Percentiles rank a stretch among this genome's conserved stretches.
These are phyloP conservation scores for Ophiosphaerella narmari DNA, from an alignment of 2,329 filamentous ascomycete species.

Conservation along the genomic window DNA sequence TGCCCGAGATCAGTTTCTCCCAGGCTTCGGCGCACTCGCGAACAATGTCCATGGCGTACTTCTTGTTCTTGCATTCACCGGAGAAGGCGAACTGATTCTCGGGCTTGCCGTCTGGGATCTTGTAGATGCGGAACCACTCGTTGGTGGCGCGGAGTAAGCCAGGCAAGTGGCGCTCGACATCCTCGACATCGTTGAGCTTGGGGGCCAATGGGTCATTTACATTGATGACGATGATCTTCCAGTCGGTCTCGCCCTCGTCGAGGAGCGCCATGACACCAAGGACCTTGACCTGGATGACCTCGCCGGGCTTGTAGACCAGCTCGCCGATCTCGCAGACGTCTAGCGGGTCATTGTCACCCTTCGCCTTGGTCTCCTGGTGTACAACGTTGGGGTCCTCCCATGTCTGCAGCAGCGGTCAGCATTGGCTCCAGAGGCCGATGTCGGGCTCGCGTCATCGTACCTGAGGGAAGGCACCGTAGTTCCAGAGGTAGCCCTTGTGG, in stretches of 20 bases:
- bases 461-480: slow-evolving; percentile 99
- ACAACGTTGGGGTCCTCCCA: slow-evolving; percentile 98
- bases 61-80: slow-evolving; percentile 99
- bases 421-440: slow-evolving; percentile 27
- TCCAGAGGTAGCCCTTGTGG: slow-evolving; percentile 99
- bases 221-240: slow-evolving; percentile 99
- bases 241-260: slow-evolving; percentile 99
- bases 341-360: slow-evolving; percentile 98
- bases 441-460: slow-evolving; percentile 57
- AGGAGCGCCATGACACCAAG: slow-evolving; percentile 99
- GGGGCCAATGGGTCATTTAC: slow-evolving; percentile 94
- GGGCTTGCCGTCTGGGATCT: slow-evolving; percentile 99
- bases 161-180: slow-evolving; percentile 97
- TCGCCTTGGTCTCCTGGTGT: slow-evolving; percentile 99
- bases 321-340: slow-evolving; percentile 99
- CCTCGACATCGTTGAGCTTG: slow-evolving; percentile 98
- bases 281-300: slow-evolving; percentile 99
- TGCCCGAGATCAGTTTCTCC: slow-evolving; percentile 94
- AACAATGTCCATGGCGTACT: slow-evolving; percentile 94
- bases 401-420: slow-evolving; percentile 64
- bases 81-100: slow-evolving; percentile 99
- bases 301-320: slow-evolving; percentile 91
- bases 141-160: slow-evolving; percentile 97
- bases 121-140: slow-evolving; percentile 99
- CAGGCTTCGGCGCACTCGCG: slow-evolving; percentile 96